Conservation (phyloP, 2,329 filamentous ascomycete genomes). For the Alternaria sp. region DNA sequence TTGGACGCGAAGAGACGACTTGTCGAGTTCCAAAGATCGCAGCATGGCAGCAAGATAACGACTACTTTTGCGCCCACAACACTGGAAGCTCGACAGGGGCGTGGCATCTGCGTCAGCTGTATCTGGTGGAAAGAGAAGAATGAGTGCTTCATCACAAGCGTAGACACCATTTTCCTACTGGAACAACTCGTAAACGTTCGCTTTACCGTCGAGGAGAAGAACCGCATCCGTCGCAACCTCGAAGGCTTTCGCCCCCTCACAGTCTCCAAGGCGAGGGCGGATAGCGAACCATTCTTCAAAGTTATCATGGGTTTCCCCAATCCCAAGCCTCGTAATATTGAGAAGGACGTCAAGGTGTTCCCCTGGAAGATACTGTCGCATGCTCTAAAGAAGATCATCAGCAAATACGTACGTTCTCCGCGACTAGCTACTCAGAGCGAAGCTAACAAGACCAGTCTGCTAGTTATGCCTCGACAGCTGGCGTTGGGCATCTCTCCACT, state of each 20-base stretch:
- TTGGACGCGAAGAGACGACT: slow-evolving; percentile 79
- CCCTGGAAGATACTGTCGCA: slow-evolving; percentile 88
- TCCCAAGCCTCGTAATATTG: slow-evolving; percentile 95
- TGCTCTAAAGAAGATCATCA: slow-evolving; percentile 96
- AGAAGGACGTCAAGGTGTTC: slow-evolving; percentile 99
- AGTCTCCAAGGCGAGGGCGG: slow-evolving; percentile 88
- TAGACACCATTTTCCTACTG: slow-evolving; percentile 94
- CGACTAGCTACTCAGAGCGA: slow-evolving; percentile 25
- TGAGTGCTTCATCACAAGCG: slow-evolving; percentile 92
- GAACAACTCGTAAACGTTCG: slow-evolving; percentile 85
- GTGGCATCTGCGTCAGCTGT: slow-evolving; percentile 94
- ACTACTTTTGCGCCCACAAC: slow-evolving; percentile 80
- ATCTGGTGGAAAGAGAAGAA: slow-evolving; percentile 95
- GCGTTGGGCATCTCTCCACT: slow-evolving; percentile 52
- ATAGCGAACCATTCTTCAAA: slow-evolving; percentile 98
- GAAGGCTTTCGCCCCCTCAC: slow-evolving; percentile 93
- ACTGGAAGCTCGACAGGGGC: slow-evolving; percentile 77
- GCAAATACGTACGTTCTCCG: slow-evolving; percentile 77
- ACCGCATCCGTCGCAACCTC: slow-evolving; percentile 91
- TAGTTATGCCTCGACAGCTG: slow-evolving; percentile 71
- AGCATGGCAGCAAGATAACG: slow-evolving; percentile 80
- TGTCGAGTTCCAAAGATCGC: slow-evolving; percentile 84
- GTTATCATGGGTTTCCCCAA: slow-evolving; percentile 97
- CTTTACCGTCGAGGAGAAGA: slow-evolving; percentile 98
- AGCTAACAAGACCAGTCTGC: slow-evolving; percentile 62